Evolutionary conservation across 1,284 basidiomycete species (phyloP), one percentile per base, ranked within the genome.

Genomic region (Ganoderma meredithae): DNA sequence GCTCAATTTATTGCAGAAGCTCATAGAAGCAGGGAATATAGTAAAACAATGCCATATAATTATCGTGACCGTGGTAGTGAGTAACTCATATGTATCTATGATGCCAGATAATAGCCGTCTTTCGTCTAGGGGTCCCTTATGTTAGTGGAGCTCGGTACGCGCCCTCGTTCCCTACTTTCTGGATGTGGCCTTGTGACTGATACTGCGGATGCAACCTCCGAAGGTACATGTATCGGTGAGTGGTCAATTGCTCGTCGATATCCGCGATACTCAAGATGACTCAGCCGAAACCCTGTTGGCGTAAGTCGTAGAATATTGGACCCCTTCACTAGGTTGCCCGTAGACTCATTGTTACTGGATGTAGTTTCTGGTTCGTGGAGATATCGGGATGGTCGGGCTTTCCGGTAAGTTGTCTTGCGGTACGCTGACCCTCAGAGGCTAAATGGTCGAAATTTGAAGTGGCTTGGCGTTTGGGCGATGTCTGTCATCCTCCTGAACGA

Each of bases 181-280:
- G 22, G 22, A 22, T 22, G 25, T 55, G 6, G 27, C 6, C 27
- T 55, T 27, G 31, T 6, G 31, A 13, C 27, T 55, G 27, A 55
- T 8, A 1, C 8, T 55, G 27, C 25, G 27, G 47, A 25, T 27
- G 10, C 27, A 25, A 33, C 12, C 5, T 31, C 33, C 17, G 17
- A 55, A 55, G 52, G 52, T 5, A 55, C 52, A 19, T 55, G 52
- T 13, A 33, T 55, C 27, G 52, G 52, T 55, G 27, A 55, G 52
- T 33, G 15, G 27, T 55, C 25, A 55, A 33, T 17, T 19, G 15
- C 27, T 33, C 22, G 15, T 25, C 15, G 31, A 6, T 19, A 8
- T 2, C 22, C 15, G 1, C 3, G 27, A 17, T 55, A 55, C 31
- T 55, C 27, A 55, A 55, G 15, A 9, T 9, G 13, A 19, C 9